These are phyloP conservation scores for Globisporangium middletonii DNA, from an alignment of 352 stramenopile genomes.

Conservation along the genomic window DNA sequence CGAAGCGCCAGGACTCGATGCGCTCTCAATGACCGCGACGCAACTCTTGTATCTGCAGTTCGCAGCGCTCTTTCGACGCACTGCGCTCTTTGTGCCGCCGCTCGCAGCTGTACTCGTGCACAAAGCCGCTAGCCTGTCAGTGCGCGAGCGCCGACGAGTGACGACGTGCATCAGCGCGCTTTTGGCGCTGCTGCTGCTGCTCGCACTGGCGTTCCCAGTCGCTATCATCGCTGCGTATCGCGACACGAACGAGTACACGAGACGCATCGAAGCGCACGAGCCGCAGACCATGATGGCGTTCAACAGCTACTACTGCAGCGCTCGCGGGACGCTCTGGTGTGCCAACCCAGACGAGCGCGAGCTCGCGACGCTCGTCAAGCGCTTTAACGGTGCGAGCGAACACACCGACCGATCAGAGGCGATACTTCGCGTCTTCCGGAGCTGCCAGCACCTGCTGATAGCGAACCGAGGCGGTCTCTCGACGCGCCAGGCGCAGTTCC, in stretches of 20 bases:
- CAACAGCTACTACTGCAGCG: conserved; percentile 4
- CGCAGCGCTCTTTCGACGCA: not conserved
- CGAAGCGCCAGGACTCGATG: not conserved
- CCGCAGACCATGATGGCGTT: conserved; percentile 1
- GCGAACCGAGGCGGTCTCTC: conserved; percentile 1
- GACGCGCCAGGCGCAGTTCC: not conserved
- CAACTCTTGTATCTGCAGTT: conserved; percentile 2
- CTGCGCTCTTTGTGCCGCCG: not conserved
- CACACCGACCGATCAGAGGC: not conserved
- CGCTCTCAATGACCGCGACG: not conserved
- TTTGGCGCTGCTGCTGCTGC: not conserved
- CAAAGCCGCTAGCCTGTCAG: not conserved
- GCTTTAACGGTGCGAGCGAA: not conserved
- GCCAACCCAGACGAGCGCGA: not conserved
- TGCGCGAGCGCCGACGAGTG: too few relatives aligned
- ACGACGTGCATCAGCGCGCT: not conserved
- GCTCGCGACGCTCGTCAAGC: not conserved
- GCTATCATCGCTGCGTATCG: not conserved
- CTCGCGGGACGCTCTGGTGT: not conserved
- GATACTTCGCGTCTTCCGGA: not conserved
- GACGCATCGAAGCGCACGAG: not conserved
- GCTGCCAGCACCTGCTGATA: conserved; percentile 4
- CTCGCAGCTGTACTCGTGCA: not conserved
- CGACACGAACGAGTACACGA: not conserved
- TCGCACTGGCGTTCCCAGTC: not conserved